A percentile compares a stretch with the other conserved stretches of the same genome.
Conservation (phyloP, 73 alveolate genomes). For the Breviolum minutum region DNA sequence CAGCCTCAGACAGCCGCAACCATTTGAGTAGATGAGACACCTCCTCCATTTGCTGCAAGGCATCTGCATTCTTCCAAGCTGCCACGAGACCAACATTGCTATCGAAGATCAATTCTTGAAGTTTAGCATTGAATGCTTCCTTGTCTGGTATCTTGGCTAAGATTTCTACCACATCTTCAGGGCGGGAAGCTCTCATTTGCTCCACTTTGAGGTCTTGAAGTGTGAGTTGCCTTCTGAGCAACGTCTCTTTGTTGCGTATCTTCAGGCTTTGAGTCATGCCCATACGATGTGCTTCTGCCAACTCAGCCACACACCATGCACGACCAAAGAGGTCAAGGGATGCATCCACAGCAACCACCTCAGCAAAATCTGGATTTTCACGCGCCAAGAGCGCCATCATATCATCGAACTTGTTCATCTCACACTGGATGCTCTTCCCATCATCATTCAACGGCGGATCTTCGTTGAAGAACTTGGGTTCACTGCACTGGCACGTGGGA, state of each 20-base stretch:
- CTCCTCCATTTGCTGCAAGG: background rate
- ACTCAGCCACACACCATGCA: background rate
- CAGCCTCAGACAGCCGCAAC: background rate
- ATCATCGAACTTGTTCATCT: conserved; percentile 20
- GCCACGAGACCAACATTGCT: background rate
- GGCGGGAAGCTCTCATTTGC: background rate
- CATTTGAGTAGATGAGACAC: background rate
- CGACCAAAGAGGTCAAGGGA: background rate
- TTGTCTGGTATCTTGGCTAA: conserved; percentile 22
- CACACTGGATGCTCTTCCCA: conserved; percentile 14
- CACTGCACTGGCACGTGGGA: background rate
- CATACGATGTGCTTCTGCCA: background rate
- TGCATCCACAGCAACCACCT: background rate
- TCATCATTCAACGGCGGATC: background rate
- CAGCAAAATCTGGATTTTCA: background rate
- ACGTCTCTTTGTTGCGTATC: background rate
- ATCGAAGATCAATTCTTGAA: background rate
- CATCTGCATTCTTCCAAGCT: conserved; percentile 2
- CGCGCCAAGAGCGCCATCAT: background rate
- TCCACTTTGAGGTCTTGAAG: background rate
- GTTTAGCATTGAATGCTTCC: background rate
- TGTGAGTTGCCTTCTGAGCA: background rate
- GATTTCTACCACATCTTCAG: conserved; percentile 3
- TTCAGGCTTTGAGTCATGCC: background rate
- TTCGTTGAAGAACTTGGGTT: background rate